Evolutionary conservation across 345 rosid species (phyloP), one percentile per base, ranked within the genome.

Genomic region (Salix udensis): DNA sequence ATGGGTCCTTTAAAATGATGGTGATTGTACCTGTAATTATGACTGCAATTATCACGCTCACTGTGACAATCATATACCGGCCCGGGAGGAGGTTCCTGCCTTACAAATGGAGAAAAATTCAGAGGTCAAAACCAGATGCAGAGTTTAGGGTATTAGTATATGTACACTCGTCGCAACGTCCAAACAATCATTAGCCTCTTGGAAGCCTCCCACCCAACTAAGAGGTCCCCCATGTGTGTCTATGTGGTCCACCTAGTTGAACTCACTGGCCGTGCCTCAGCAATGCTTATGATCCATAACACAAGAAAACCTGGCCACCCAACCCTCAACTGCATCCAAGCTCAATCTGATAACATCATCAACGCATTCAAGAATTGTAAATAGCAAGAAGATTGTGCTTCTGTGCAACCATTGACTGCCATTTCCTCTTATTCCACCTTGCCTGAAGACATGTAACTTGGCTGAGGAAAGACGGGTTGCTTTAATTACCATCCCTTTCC

Each of bases 221-320:
- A 88, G 65, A 91, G 82, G 76, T 91, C 99, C 30, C 98, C 98
- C 0, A 84, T 96, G 65, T 87, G 87, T 39, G 85, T 96, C 28
- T 91, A 87, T 11, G 96, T 93, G 72, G 96, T 96, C 77, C 99
- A 93, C 79, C 90, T 96, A 6, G 96, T 96, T 18, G 97, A 96
- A 82, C 98, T 96, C 76, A 96, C 99, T 0, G 99, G 98, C 0
- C 89, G 95, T 14, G 97, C 99, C 40, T 93, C 99, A 0, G 98
- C 99, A 42, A 92, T 96, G 98, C 84, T 96, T 48, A 92, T 92
- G 28, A 97, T 93, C 31, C 99, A 96, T 71, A 91, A 87, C 77
- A 90, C 96, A 19, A 79, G 94, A 1, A 90, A 89, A 72, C 77
- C 89, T 3, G 97, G 96, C 40, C 78, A 89, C 21, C 89, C 94